These are phyloP conservation scores for Carallia brachiata DNA, from an alignment of 345 rosid species.

Conservation along the genomic window DNA sequence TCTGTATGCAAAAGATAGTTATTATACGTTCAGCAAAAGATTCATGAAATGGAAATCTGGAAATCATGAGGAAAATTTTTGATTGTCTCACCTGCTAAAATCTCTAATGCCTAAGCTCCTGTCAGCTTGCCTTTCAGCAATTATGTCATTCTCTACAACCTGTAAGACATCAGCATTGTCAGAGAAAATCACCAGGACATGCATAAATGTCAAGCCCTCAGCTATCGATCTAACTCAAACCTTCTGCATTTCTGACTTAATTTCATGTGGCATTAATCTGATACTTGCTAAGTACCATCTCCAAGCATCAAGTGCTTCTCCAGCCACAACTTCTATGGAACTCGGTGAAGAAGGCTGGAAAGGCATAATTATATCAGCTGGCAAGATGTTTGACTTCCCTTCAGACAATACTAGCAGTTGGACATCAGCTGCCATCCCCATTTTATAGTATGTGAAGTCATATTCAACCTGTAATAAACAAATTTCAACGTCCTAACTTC, in stretches of 20 bases:
- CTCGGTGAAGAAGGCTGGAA: conserved; percentile 60
- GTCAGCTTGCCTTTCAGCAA: conserved; percentile 73
- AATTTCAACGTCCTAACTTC: background rate
- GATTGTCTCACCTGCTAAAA: conserved; percentile 61
- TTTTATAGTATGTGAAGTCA: conserved; percentile 78
- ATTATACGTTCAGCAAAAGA: background rate
- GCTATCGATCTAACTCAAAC: conserved; percentile 31
- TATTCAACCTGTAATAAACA: conserved; percentile 67
- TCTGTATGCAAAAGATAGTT: conserved; percentile 35
- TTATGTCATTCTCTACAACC: conserved; percentile 83
- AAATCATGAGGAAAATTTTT: background rate
- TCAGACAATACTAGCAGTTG: conserved; percentile 72
- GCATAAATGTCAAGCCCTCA: background rate
- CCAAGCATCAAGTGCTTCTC: conserved; percentile 65
- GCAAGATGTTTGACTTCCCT: conserved; percentile 86
- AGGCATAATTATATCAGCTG: conserved; percentile 75
- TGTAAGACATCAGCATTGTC: conserved; percentile 16
- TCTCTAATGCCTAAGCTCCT: conserved; percentile 72
- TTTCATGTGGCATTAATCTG: conserved; percentile 65
- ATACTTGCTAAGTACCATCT: conserved; percentile 84
- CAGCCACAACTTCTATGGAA: conserved; percentile 34
- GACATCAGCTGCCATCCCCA: conserved; percentile 84
- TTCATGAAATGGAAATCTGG: background rate
- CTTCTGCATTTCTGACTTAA: conserved; percentile 73
- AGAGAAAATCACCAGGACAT: background rate